Conservation (phyloP, 192 early-diverging fungal genomes). For the Entomortierella lignicola region DNA sequence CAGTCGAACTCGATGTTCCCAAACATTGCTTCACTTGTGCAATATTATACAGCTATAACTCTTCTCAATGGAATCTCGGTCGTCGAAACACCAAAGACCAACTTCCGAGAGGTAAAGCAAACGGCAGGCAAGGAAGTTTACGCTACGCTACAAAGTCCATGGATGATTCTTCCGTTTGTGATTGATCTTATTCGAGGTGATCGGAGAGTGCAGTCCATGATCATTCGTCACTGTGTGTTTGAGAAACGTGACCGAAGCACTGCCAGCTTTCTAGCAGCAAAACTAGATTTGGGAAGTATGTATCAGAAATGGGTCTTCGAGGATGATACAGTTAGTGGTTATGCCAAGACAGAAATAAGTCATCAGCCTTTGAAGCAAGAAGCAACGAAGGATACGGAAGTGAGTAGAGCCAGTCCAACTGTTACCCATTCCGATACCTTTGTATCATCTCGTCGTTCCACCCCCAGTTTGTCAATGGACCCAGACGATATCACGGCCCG, state of each 20-base stretch:
- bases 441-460: too few species aligned
- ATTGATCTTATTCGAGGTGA: not conserved
- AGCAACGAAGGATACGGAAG: too few species aligned
- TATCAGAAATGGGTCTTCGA: not conserved
- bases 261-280: not conserved
- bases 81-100: not conserved
- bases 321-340: not conserved
- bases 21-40: not conserved
- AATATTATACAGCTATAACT: not conserved
- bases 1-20: not conserved
- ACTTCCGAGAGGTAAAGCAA: not conserved
- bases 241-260: not conserved
- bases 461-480: too few species aligned
- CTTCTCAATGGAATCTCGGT: not conserved
- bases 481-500: too few species aligned
- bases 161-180: conserved; percentile 1
- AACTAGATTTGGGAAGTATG: not conserved
- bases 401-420: too few species aligned
- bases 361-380: too few species aligned
- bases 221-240: not conserved
- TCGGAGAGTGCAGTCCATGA: not conserved
- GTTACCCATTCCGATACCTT: too few species aligned
- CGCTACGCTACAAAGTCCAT: not conserved
- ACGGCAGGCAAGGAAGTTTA: not conserved
- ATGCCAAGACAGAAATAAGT: not conserved